Evolutionary conservation across 148 eudicot genomes (phyloP), one percentile per base, ranked within the genome.

Genomic region (Euryodendron excelsum): DNA sequence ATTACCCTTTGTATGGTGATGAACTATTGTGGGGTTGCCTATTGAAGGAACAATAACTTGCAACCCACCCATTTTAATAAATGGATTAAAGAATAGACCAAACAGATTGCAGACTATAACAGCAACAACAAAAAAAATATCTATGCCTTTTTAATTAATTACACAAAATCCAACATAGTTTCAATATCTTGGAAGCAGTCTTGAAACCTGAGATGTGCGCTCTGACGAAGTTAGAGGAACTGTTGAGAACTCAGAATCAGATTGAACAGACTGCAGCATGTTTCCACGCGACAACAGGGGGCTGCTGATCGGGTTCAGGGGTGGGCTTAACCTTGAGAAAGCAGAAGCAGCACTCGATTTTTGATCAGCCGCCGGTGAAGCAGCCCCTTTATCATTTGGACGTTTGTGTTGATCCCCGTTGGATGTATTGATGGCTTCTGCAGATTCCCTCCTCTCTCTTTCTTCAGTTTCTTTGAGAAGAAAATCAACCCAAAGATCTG

Each of bases 401-500:
- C 69, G 84, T n/a, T 39, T 75, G 14, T 69, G 80, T 52, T 78
- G 86, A 73, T 73, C 83, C 25, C 74, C 84, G 12, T 80, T 79
- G 21, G 82, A 72, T 56, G 71, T 79, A 41, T 77, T 81, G 1
- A 69, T 75, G 48, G 86, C 79, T 77, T 82, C 94, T 56, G 79
- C 84, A 23, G 91, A 82, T 79, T 90, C 97, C n/a, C 87, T 86
- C 79, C 84, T 96, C 79, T 93, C 97, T 84, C 94, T 91, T 83
- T 93, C 95, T 82, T 90, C 97, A 15, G 91, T 82, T 88, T 96
- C 98, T 80, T 87, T 92, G 77, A 96, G 98, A 82, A 96, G 95
- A 71, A 90, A 96, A 86, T 96, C 99, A 69, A 96, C 99, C 99
- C 99, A 96, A 58, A 91, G 85, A 89, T 96, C 98, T 80, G 98